Conservation (phyloP, 1,284 basidiomycete genomes). For the Trichosporon sp. region DNA sequence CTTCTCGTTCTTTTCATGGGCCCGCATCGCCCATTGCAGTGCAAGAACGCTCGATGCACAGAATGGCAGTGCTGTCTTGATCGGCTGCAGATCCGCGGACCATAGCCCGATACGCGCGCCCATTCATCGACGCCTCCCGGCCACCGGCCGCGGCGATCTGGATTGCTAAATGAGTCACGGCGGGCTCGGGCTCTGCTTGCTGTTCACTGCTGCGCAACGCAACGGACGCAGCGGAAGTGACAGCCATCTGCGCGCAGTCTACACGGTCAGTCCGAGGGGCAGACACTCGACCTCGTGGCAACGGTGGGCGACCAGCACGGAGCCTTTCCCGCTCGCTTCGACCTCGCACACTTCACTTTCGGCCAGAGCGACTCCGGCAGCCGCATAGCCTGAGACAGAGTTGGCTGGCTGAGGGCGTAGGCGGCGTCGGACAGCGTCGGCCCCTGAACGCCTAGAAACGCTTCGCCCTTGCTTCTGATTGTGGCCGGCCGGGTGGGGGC, state of each 20-base stretch:
- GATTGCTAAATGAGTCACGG: too few relatives aligned
- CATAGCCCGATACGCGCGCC: neutral
- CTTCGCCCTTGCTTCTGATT: neutral
- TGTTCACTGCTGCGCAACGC: too few relatives aligned
- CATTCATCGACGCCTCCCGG: too few relatives aligned
- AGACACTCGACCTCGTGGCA: too few relatives aligned
- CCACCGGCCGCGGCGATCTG: neutral
- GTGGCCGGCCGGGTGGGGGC: neutral
- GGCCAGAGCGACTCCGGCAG: neutral
- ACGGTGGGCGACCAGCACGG: neutral
- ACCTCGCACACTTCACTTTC: neutral
- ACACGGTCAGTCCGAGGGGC: too few relatives aligned
- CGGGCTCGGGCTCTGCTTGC: too few relatives aligned
- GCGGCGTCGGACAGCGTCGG: neutral
- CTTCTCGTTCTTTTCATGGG: neutral
- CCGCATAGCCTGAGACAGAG: neutral
- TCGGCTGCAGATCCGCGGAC: neutral
- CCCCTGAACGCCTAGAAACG: neutral
- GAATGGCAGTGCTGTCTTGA: neutral
- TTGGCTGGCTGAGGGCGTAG: neutral
- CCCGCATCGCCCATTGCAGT: neutral
- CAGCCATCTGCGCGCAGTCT: too few relatives aligned
- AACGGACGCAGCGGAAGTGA: too few relatives aligned
- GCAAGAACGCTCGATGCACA: neutral
- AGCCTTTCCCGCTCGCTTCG: neutral